Evolutionary conservation across 2,329 filamentous ascomycete genomes (phyloP).

Genomic region (Colletotrichum gigasporum): DNA sequence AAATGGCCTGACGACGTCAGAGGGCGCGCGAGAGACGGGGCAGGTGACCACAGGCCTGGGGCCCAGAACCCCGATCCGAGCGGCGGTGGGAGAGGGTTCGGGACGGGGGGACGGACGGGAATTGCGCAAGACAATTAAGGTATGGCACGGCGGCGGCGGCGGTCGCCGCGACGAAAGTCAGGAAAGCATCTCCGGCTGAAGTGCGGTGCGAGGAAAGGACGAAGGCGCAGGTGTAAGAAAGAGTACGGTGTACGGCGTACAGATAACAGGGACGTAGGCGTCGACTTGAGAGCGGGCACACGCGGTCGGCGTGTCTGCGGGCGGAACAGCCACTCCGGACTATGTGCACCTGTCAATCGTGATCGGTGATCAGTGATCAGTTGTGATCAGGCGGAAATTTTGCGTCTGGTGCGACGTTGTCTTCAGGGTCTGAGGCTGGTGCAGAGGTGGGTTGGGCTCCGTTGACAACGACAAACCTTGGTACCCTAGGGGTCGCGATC

Average conservation of each 20-base stretch:
- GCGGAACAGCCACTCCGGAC: slow-evolving; percentile 24
- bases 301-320: too few species aligned
- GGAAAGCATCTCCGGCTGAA: too few species aligned
- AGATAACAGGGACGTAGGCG: too few species aligned
- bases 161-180: background rate
- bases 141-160: background rate
- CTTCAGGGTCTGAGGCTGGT: slow-evolving; percentile 19
- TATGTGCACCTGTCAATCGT: slow-evolving; percentile 19
- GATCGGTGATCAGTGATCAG: slow-evolving; percentile 18
- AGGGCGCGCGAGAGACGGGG: background rate
- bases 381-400: slow-evolving; percentile 16
- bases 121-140: background rate
- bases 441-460: slow-evolving; percentile 4
- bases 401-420: slow-evolving; percentile 11
- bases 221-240: too few species aligned
- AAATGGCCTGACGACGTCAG: slow-evolving; percentile 11
- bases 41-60: background rate
- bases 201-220: background rate
- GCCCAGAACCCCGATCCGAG: background rate
- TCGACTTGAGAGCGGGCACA: too few species aligned
- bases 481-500: slow-evolving; percentile 21
- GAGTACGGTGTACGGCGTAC: background rate
- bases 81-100: background rate
- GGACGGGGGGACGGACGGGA: background rate
- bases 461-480: slow-evolving; percentile 9